Evolutionary conservation across 2,329 filamentous ascomycete species (phyloP).

Genomic region (Penicillium sp.): DNA sequence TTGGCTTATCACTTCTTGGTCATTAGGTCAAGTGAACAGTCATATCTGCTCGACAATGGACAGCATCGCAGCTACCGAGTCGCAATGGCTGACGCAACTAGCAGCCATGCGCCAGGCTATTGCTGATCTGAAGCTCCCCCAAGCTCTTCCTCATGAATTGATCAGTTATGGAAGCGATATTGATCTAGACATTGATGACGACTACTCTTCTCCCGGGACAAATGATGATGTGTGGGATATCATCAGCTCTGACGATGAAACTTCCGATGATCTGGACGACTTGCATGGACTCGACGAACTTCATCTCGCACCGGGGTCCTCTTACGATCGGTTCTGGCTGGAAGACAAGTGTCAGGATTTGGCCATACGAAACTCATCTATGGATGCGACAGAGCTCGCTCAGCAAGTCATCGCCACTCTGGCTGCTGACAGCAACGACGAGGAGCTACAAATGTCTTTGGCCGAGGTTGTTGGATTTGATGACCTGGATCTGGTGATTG

Average conservation of each 20-base stretch:
- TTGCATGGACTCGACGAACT: constrained; percentile 47
- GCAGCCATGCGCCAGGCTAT: constrained; percentile 83
- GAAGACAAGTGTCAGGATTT: constrained; percentile 64
- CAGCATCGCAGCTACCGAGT: constrained; percentile 41
- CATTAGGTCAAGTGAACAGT: neutral
- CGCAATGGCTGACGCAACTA: constrained; percentile 81
- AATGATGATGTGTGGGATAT: constrained; percentile 91
- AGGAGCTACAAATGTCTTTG: constrained; percentile 86
- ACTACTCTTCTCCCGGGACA: constrained; percentile 56
- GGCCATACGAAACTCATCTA: constrained; percentile 60
- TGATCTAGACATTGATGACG: constrained; percentile 61
- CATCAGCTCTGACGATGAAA: constrained; percentile 70
- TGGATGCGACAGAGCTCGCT: constrained; percentile 68
- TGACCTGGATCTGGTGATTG: constrained; percentile 87
- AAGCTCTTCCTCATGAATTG: constrained; percentile 43
- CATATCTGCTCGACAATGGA: constrained; percentile 17
- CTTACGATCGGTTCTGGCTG: constrained; percentile 69
- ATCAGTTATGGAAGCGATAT: constrained; percentile 52
- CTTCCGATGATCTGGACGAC: constrained; percentile 62
- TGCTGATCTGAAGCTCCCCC: constrained; percentile 63
- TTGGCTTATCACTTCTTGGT: neutral
- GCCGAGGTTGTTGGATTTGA: constrained; percentile 91
- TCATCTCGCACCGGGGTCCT: constrained; percentile 26
- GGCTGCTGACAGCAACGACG: constrained; percentile 66
- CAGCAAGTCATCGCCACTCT: constrained; percentile 75